Base-by-base conservation (phyloP, 208 protist genomes). In the Blastocrithidia nonstop region DNA sequence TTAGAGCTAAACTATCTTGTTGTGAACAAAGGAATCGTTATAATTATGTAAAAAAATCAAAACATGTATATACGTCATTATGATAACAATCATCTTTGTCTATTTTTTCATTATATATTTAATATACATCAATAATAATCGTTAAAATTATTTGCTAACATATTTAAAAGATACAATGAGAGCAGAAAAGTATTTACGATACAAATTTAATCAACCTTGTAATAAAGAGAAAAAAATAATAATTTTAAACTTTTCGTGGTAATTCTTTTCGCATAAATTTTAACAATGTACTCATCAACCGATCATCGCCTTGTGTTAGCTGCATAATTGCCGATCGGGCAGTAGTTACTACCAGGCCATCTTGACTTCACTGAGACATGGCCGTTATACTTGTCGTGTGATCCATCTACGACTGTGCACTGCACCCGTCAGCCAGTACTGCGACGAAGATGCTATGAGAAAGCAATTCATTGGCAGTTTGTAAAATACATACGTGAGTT, bases 161-260 rank as follows among this genome's bases (percentile, higher is more conserved):
- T 26, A 50, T 29, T 3, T 45, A 1, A 57, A 25, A 7, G 26
- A 45, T 6, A 1, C 7, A 6, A 7, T 19, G 22, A 23, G 29
- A 45, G 42, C 37, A 16, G 9, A 51, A 44, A 32, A 17, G 28
- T 28, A 40, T 17, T 41, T 32, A 32, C 21, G 33, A 45, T 39
- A 6, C 17, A 20, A 5, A 37, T 1, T 17, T 37, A n/a, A 11
- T 35, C n/a, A 26, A 48, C 23, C 44, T 8, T 28, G 15, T 17
- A 16, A 23, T 50, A 47, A 26, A 27, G 25, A 57, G 21, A 21
- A 25, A 27, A 31, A 31, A 47, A 2, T 15, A 35, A 45, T 6
- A 45, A 16, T 6, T 45, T 45, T 47, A 47, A 13, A 47, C 21
- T 37, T 31, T 19, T 1, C 13, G 11, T 49, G 44, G n/a, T n/a